Evolutionary conservation across 2,329 filamentous ascomycete species (phyloP), one percentile per base, ranked within the genome.

Genomic region (Didymella glomerata): DNA sequence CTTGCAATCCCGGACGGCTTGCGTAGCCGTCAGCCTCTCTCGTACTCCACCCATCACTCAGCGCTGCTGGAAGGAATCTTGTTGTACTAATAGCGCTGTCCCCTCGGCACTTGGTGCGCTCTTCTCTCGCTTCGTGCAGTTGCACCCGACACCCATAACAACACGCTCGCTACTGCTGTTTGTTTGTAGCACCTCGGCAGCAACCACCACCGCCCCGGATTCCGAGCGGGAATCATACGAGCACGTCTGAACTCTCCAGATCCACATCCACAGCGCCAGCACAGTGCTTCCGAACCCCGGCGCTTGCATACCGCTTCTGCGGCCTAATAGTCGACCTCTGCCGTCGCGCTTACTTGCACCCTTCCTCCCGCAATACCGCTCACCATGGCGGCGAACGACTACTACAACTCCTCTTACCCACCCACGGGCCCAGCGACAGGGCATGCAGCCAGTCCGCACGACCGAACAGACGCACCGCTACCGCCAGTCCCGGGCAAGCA

Each of bases 301-400:
- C 48, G 47, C 56, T 24, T 51, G 50, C 41, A 42, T 34, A 18
- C 14, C 32, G 46, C 46, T 49, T 20, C 50, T 40, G 40, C 55
- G 32, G 38, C 55, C 50, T 49, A 34, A 49, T 50, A 48, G n/a
- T 24, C 41, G 45, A 41, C 46, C 32, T 32, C 50, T 30, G 11
- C 24, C 30, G 20, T 20, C 13, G 24, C 49, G 25, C 34, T 20
- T 22, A 40, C 11, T 25, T 42, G 47, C 44, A 42, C 24, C 40
- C 32, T 36, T 40, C 32, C 44, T 40, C 56, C 40, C 54, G n/a
- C 53, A 46, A 48, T 56, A 18, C 13, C 48, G 61, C 38, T 44
- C 22, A 44, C 41, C 61, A 83, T 83, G 81, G 80, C 81, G 45
- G 75, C 80, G 55, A 80, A 81, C 77, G 85, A 90, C 68, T 91